phyloP scores from a whole-genome alignment of 257 asterid species.

The Vinca minor region DNA sequence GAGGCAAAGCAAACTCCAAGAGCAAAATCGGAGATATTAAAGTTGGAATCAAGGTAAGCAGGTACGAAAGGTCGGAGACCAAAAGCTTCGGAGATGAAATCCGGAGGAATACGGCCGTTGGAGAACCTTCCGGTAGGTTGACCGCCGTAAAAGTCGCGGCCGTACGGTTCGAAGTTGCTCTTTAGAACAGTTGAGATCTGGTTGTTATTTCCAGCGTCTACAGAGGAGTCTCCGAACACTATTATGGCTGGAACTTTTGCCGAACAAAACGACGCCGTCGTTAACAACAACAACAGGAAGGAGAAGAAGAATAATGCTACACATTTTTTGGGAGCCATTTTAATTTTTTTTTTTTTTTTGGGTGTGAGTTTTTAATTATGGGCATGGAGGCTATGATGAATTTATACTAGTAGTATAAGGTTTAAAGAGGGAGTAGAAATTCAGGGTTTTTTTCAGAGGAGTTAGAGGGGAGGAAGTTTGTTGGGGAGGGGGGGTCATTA shows the following conservation, averaged over 20 bases:
- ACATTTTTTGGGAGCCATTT: too few species aligned
- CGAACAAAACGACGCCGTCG: background rate
- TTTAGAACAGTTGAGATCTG: conserved; percentile 53
- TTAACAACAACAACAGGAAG: too few species aligned
- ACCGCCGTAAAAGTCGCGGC: conserved; percentile 73
- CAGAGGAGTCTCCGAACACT: conserved; percentile 90
- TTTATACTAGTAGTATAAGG: too few species aligned
- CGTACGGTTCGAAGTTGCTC: conserved; percentile 87
- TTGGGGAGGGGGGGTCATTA: conserved; percentile 18
- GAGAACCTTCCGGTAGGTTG: conserved; percentile 73
- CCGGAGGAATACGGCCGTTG: conserved; percentile 86
- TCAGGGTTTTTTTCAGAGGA: too few species aligned
- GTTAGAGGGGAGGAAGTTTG: conserved; percentile 18
- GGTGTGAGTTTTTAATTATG: too few species aligned
- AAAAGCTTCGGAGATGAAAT: conserved; percentile 62
- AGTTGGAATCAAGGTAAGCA: conserved; percentile 68
- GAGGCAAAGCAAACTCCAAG: conserved; percentile 84
- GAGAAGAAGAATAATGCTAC: too few species aligned
- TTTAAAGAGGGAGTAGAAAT: too few species aligned
- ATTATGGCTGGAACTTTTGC: conserved; percentile 71
- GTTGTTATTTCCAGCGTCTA: conserved; percentile 87
- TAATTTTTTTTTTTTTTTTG: too few species aligned
- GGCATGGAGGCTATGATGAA: background rate
- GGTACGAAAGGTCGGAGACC: conserved; percentile 84
- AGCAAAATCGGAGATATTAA: conserved; percentile 61